These are phyloP conservation scores for Suillus variegatus DNA, from an alignment of 768 basidiomycete genomes.

Conservation along the genomic window DNA sequence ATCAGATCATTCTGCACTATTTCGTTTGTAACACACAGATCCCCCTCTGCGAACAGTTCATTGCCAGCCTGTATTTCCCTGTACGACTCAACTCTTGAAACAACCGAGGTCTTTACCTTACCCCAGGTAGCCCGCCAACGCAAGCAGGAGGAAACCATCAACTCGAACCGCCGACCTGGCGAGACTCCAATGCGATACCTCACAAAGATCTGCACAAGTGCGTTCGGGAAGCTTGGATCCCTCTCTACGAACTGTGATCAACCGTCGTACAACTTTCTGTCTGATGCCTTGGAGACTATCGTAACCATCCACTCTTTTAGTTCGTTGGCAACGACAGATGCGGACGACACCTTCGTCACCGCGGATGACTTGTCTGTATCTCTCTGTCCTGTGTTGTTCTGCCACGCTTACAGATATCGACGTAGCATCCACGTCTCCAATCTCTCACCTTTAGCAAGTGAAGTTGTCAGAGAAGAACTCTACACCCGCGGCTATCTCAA, in stretches of 20 bases:
- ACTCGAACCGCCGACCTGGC: background rate
- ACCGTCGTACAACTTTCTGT: background rate
- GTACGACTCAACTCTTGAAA: constrained; percentile 18
- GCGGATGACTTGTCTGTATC: background rate
- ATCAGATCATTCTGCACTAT: background rate
- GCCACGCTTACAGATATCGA: constrained; percentile 3
- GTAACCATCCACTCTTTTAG: background rate
- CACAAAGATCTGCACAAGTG: background rate
- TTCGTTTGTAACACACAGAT: background rate
- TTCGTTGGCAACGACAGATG: background rate
- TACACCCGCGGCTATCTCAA: constrained; percentile 28
- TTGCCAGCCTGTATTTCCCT: background rate
- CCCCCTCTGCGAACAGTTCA: background rate
- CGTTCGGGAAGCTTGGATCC: background rate
- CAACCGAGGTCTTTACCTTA: constrained; percentile 16
- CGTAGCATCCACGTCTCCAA: constrained; percentile 10
- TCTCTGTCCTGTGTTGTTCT: background rate
- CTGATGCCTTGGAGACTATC: background rate
- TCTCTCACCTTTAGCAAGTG: constrained; percentile 29
- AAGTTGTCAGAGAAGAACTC: constrained; percentile 29
- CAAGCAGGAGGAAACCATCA: background rate
- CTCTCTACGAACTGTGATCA: too few relatives aligned
- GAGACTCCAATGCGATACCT: background rate
- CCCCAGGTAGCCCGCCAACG: constrained; percentile 4
- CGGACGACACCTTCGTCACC: background rate